Conservation (phyloP, 495 filamentous ascomycete species). For the Penicillium atrosanguineum region DNA sequence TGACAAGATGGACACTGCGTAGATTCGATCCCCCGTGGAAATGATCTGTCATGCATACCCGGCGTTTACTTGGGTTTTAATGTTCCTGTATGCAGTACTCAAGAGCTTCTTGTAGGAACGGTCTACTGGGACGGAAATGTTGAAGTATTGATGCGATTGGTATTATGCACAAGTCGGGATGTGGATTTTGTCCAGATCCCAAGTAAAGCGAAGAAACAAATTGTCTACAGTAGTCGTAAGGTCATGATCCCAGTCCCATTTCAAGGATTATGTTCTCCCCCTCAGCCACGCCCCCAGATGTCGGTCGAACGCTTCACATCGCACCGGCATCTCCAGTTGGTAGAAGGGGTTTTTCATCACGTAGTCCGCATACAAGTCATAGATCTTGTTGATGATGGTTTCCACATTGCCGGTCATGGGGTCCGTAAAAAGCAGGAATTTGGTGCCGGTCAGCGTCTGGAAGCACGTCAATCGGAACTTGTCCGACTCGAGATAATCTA, state of each 20-base stretch:
- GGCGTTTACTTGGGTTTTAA: constrained; percentile 35
- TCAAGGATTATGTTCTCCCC: constrained; percentile 27
- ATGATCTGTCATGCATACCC: constrained; percentile 44
- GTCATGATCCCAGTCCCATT: constrained; percentile 21
- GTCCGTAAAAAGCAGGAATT: constrained; percentile 94
- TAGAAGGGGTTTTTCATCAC: constrained; percentile 99
- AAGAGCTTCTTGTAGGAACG: constrained; percentile 11
- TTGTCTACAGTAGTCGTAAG: constrained; percentile 26
- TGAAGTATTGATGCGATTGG: constrained; percentile 22
- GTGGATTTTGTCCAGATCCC: neutral
- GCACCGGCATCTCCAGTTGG: constrained; percentile 92
- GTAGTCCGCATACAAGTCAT: constrained; percentile 94
- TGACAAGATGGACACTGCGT: constrained; percentile 74
- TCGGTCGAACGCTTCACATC: constrained; percentile 92
- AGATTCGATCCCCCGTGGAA: constrained; percentile 20
- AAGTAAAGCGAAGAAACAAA: constrained; percentile 8
- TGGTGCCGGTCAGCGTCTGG: constrained; percentile 88
- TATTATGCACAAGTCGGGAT: constrained; percentile 21
- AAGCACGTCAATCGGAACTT: constrained; percentile 94
- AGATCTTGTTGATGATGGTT: constrained; percentile 72
- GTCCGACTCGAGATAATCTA: constrained; percentile 88
- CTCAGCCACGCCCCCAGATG: constrained; percentile 58
- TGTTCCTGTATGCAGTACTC: constrained; percentile 23
- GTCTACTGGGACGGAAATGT: constrained; percentile 19
- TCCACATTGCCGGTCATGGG: constrained; percentile 87